phyloP scores from a whole-genome alignment of 2,329 filamentous ascomycete genomes.

The Xylariaceae sp. region DNA sequence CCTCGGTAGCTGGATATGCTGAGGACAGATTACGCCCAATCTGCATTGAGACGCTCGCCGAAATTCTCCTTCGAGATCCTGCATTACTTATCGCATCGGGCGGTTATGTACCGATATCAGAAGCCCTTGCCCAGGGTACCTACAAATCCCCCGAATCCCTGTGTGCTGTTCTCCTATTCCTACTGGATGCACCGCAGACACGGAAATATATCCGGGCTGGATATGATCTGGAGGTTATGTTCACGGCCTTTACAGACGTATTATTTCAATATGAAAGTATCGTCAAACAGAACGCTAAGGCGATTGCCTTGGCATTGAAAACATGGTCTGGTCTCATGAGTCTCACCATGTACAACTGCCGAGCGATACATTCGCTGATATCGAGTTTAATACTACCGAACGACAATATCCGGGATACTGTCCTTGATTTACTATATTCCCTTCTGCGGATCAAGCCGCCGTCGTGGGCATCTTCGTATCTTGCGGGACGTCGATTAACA shows the following conservation, averaged over 20 bases:
- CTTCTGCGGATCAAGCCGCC: constrained; percentile 84
- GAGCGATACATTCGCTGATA: constrained; percentile 74
- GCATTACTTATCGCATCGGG: constrained; percentile 74
- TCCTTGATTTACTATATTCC: constrained; percentile 80
- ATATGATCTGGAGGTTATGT: constrained; percentile 81
- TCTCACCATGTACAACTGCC: constrained; percentile 81
- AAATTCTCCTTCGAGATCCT: constrained; percentile 84
- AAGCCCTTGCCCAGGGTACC: constrained; percentile 81
- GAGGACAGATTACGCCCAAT: constrained; percentile 86
- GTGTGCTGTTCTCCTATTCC: constrained; percentile 78
- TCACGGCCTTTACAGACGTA: constrained; percentile 89
- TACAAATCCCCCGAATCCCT: constrained; percentile 92
- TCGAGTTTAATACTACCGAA: constrained; percentile 57
- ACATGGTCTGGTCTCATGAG: constrained; percentile 91
- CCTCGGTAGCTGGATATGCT: constrained; percentile 80
- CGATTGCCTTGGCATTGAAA: constrained; percentile 85
- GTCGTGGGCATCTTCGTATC: constrained; percentile 90
- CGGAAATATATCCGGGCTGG: constrained; percentile 81
- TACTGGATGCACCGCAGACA: constrained; percentile 77
- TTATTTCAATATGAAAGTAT: constrained; percentile 53
- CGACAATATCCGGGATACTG: constrained; percentile 60
- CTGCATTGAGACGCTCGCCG: constrained; percentile 85
- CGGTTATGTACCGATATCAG: constrained; percentile 80
- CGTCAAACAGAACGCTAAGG: constrained; percentile 81
- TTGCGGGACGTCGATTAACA: constrained; percentile 85